phyloP scores from a whole-genome alignment of 129 eudicot species.

The Logfia minima region DNA sequence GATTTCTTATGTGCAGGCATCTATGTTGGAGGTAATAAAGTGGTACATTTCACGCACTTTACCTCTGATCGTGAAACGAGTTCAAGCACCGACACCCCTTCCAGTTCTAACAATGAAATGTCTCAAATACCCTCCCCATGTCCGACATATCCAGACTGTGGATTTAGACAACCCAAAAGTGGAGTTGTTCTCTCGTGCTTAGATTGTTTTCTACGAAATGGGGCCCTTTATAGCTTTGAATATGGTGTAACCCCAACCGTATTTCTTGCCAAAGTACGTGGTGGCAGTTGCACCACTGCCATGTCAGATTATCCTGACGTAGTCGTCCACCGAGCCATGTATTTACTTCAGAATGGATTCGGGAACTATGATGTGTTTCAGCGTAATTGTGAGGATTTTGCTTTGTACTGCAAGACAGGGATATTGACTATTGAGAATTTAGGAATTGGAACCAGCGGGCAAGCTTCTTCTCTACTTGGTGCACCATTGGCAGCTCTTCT shows the following conservation, averaged over 20 bases:
- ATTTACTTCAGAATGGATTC: constrained; percentile 73
- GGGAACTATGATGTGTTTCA: constrained; percentile 81
- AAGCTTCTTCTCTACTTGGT: constrained; percentile 70
- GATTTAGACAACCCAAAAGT: constrained; percentile 72
- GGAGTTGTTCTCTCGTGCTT: constrained; percentile 84
- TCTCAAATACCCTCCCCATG: constrained; percentile 41
- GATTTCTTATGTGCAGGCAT: constrained; percentile 52
- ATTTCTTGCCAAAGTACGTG: constrained; percentile 74
- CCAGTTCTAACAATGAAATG: constrained; percentile 33
- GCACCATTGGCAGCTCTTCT: constrained; percentile 81
- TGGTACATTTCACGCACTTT: constrained; percentile 76
- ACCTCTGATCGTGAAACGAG: constrained; percentile 27
- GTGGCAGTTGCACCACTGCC: constrained; percentile 93
- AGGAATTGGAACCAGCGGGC: constrained; percentile 87
- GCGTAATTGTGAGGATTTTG: constrained; percentile 89
- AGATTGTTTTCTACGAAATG: constrained; percentile 70
- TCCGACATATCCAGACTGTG: constrained; percentile 77
- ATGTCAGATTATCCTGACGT: constrained; percentile 51
- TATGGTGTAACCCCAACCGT: constrained; percentile 70
- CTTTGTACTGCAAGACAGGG: constrained; percentile 85
- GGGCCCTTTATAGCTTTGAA: constrained; percentile 70
- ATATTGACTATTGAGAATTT: constrained; percentile 58
- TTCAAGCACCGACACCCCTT: constrained; percentile 39
- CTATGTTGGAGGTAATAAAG: constrained; percentile 81
- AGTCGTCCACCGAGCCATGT: constrained; percentile 75